Base-by-base conservation (phyloP, 2,329 filamentous ascomycete species). In the Calonectria multiphialidica region DNA sequence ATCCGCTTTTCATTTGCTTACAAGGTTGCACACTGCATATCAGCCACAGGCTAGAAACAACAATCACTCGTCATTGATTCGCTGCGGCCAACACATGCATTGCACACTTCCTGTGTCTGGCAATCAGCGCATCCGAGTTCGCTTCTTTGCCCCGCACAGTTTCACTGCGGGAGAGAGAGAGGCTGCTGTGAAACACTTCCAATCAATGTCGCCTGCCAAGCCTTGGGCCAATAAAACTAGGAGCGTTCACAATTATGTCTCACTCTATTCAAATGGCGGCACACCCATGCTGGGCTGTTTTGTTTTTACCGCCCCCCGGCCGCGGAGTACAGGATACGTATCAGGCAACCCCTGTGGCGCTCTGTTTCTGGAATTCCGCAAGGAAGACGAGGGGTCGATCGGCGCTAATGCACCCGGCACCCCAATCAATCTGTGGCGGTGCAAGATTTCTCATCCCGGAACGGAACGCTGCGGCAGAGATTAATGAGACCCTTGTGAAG, bases 351-450 rank as follows among this genome's bases (percentile, higher is more conserved):
- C 69, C 69, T 72, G 66, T 72, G 72, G 72, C 70, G 72, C 49
- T 70, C 47, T 49, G 63, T 49, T 79, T 80, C 79, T 80, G 77
- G 75, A 78, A 78, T 69, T 75, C 42, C 35, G 65, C 66, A 75
- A 72, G 69, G 74, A 73, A 68, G 72, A 66, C 30, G 53, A 59
- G 64, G 65, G 71, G 72, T 74, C 70, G 80, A 82, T 82, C 81
- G 81, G 71, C 82, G 81, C 82, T 83, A 83, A 83, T 82, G 81
- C 81, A 79, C 71, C 55, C 53, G 44, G 42, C 71, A 77, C 67
- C 77, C 76, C 50, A 50, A 74, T 67, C 49, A 72, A 81, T 79
- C 79, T 80, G 81, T 82, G 81, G 81, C 81, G 81, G 81, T 83
- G 81, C 81, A 78, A 75, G 63, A 74, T 77, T 62, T 74, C 68